A percentile compares a stretch with the other conserved stretches of the same genome.
Evolutionary conservation across 768 basidiomycete species (phyloP).

Genomic region (Trametes villosa): DNA sequence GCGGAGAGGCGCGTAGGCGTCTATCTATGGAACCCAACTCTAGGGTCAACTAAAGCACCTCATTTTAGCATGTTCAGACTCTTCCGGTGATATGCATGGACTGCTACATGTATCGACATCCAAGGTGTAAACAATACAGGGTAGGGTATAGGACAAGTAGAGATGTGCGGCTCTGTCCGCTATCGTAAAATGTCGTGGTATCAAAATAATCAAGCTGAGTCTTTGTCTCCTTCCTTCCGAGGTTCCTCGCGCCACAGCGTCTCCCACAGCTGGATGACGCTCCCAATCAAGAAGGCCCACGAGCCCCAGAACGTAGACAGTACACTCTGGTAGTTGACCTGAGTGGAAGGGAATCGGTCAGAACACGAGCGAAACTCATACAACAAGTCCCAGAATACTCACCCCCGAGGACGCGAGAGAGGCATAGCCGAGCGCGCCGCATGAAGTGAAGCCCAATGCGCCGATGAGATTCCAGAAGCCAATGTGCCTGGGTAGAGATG

Average conservation of each 20-base stretch:
- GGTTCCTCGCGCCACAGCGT: slow-evolving; percentile 32
- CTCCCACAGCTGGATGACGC: slow-evolving; percentile 59
- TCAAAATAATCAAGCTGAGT: too few relatives aligned
- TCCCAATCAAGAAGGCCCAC: slow-evolving; percentile 68
- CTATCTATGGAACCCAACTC: slow-evolving; percentile 3
- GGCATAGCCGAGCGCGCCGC: slow-evolving; percentile 60
- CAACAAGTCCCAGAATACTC: background rate
- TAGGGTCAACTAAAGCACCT: background rate
- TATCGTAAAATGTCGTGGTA: too few relatives aligned
- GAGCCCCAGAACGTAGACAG: slow-evolving; percentile 61
- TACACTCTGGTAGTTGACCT: slow-evolving; percentile 54
- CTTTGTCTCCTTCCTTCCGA: too few relatives aligned
- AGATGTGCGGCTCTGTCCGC: too few relatives aligned
- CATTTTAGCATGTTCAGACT: slow-evolving; percentile 6
- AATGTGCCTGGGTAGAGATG: slow-evolving; percentile 23
- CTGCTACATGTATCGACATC: background rate
- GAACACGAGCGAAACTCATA: background rate
- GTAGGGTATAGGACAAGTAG: too few relatives aligned
- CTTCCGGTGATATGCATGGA: background rate
- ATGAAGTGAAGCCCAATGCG: slow-evolving; percentile 59
- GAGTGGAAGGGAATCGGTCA: background rate
- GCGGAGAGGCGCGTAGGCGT: background rate
- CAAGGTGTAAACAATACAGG: too few relatives aligned
- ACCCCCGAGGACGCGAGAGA: slow-evolving; percentile 25
- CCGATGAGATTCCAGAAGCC: slow-evolving; percentile 66